Evolutionary conservation across 257 asterid genomes (phyloP).

Genomic region (Petrea volubilis): DNA sequence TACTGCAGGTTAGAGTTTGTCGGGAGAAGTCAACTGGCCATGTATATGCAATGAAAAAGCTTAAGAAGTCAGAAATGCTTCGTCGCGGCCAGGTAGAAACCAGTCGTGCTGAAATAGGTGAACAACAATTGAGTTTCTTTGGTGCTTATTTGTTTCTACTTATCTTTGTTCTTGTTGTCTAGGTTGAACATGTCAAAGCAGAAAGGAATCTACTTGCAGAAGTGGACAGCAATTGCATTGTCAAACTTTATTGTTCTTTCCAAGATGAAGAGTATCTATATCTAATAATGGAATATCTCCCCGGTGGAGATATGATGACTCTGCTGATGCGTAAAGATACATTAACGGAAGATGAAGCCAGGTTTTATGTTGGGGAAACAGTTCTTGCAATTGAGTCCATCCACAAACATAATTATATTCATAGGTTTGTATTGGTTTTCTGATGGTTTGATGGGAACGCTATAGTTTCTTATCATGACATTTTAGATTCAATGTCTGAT

Average conservation of each 20-base stretch:
- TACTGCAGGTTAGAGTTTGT: slow-evolving; percentile 69
- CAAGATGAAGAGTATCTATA: slow-evolving; percentile 88
- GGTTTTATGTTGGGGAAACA: slow-evolving; percentile 79
- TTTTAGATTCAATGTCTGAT: slow-evolving; percentile 3
- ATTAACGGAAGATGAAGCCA: slow-evolving; percentile 76
- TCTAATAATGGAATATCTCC: slow-evolving; percentile 82
- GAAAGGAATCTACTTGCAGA: slow-evolving; percentile 93
- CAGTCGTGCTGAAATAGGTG: neutral
- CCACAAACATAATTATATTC: slow-evolving; percentile 77
- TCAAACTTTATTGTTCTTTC: slow-evolving; percentile 86
- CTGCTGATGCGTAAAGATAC: slow-evolving; percentile 83
- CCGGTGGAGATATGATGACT: slow-evolving; percentile 98
- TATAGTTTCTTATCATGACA: slow-evolving; percentile 2
- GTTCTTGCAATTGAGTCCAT: slow-evolving; percentile 87
- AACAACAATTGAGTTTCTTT: slow-evolving; percentile 3
- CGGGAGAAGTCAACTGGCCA: slow-evolving; percentile 73
- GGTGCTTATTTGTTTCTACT: slow-evolving; percentile 17
- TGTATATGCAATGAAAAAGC: slow-evolving; percentile 87
- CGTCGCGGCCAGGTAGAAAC: slow-evolving; percentile 79
- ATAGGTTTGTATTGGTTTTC: slow-evolving; percentile 48
- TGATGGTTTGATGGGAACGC: slow-evolving; percentile 20
- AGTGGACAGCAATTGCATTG: slow-evolving; percentile 89
- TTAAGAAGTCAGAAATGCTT: slow-evolving; percentile 90
- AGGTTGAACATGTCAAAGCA: slow-evolving; percentile 97
- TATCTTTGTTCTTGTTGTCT: slow-evolving; percentile 14